A percentile compares a stretch with the other conserved stretches of the same genome.
phyloP scores from a whole-genome alignment of 2,329 filamentous ascomycete genomes.

The Hypoxylon sp. region DNA sequence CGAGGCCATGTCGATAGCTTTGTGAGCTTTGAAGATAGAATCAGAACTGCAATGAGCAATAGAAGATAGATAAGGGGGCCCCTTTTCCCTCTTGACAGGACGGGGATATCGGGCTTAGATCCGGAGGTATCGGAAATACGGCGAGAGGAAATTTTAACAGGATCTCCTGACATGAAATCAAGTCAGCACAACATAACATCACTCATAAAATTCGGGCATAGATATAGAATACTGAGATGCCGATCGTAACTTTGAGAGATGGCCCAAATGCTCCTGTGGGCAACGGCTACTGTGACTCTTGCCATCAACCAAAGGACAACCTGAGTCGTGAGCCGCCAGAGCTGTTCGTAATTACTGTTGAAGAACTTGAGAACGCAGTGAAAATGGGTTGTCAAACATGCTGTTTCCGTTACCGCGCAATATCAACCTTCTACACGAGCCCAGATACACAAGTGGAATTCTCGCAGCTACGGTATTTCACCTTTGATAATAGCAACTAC shows the following conservation, averaged over 20 bases:
- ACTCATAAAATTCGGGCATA: background rate
- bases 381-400: constrained; percentile 2
- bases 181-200: background rate
- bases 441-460: constrained; percentile 6
- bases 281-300: constrained; percentile 1
- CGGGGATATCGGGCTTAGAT: background rate
- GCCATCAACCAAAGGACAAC: background rate
- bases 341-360: background rate
- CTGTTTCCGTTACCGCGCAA: background rate
- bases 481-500: constrained; percentile 4
- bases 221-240: background rate
- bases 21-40: background rate
- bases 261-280: background rate
- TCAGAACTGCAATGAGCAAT: background rate
- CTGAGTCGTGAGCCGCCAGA: background rate
- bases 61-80: background rate
- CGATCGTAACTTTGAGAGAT: constrained; percentile 1
- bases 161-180: background rate
- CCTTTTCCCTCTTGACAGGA: background rate
- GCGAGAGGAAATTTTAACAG: background rate
- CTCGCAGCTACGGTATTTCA: constrained; percentile 1
- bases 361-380: constrained; percentile 7
- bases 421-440: constrained; percentile 1
- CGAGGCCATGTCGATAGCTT: background rate
- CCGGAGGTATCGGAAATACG: background rate